A percentile compares a stretch with the other conserved stretches of the same genome.
phyloP scores from a whole-genome alignment of 352 stramenopile species.

The Phytophthora constricta region DNA sequence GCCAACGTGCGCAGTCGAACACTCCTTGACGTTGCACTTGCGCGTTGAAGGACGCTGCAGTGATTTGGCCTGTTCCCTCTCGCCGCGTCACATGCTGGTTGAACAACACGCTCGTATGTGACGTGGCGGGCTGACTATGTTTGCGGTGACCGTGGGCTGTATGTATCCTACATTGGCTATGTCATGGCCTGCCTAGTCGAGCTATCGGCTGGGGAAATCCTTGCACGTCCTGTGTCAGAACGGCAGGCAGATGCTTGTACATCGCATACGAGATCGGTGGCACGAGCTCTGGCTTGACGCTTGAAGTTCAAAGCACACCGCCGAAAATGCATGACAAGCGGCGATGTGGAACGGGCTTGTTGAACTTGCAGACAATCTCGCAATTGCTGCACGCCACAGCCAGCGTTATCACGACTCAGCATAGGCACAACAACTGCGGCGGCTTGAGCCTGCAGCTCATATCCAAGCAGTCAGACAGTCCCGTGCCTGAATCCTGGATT shows the following conservation, averaged over 20 bases:
- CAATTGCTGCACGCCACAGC: too few species aligned
- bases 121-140: constrained; percentile 29
- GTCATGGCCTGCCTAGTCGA: too few species aligned
- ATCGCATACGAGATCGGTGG: not conserved
- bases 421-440: too few species aligned
- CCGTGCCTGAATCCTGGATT: too few species aligned
- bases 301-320: not conserved
- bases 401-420: too few species aligned
- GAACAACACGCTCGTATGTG: constrained; percentile 35
- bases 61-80: constrained; percentile 33
- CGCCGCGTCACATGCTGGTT: constrained; percentile 34
- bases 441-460: too few species aligned
- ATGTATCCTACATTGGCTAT: too few species aligned
- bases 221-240: too few species aligned
- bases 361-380: not conserved
- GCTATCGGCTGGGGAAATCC: too few species aligned
- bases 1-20: not conserved
- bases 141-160: too few species aligned
- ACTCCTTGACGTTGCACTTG: too few species aligned
- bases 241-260: not conserved
- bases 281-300: not conserved
- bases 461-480: too few species aligned
- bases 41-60: constrained; percentile 32
- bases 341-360: not conserved
- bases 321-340: not conserved